phyloP scores from a whole-genome alignment of 2,329 filamentous ascomycete genomes.

The Colletotrichum neosansevieriae region DNA sequence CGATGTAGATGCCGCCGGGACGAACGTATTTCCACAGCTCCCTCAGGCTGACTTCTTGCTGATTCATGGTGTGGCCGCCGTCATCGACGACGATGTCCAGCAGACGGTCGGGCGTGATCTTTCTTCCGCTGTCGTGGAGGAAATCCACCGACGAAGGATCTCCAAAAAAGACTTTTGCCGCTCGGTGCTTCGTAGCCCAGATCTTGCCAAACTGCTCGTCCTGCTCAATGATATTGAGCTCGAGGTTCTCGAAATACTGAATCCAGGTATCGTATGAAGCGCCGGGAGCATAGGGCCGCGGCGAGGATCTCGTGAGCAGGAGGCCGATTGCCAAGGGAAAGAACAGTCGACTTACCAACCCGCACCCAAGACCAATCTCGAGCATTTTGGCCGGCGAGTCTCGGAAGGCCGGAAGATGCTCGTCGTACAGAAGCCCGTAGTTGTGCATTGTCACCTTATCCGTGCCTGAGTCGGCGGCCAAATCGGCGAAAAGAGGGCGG shows the following conservation, averaged over 20 bases:
- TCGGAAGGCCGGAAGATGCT: slow-evolving; percentile 50
- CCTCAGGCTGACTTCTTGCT: slow-evolving; percentile 52
- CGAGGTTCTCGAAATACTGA: slow-evolving; percentile 53
- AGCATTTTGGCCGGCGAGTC: slow-evolving; percentile 53
- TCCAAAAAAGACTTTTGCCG: slow-evolving; percentile 53
- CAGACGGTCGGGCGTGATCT: slow-evolving; percentile 36
- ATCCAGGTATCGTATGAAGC: slow-evolving; percentile 56
- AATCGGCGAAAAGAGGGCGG: slow-evolving; percentile 47
- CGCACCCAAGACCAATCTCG: slow-evolving; percentile 56
- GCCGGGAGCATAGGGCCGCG: slow-evolving; percentile 50
- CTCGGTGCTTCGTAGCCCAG: slow-evolving; percentile 50
- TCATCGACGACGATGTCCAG: slow-evolving; percentile 58
- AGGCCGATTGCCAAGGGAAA: background rate
- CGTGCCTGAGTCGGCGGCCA: slow-evolving; percentile 52
- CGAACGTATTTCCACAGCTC: slow-evolving; percentile 52
- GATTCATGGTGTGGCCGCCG: slow-evolving; percentile 53
- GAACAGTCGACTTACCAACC: slow-evolving; percentile 45
- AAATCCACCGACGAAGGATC: slow-evolving; percentile 53
- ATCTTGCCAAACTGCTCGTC: slow-evolving; percentile 51
- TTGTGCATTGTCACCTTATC: slow-evolving; percentile 55
- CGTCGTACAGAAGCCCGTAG: slow-evolving; percentile 57
- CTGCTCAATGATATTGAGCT: slow-evolving; percentile 57
- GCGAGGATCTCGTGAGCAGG: background rate
- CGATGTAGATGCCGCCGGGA: slow-evolving; percentile 51
- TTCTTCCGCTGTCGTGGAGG: slow-evolving; percentile 51